These are phyloP conservation scores for Populus hybrid DNA, from an alignment of 441 rosid genomes.

Conservation along the genomic window DNA sequence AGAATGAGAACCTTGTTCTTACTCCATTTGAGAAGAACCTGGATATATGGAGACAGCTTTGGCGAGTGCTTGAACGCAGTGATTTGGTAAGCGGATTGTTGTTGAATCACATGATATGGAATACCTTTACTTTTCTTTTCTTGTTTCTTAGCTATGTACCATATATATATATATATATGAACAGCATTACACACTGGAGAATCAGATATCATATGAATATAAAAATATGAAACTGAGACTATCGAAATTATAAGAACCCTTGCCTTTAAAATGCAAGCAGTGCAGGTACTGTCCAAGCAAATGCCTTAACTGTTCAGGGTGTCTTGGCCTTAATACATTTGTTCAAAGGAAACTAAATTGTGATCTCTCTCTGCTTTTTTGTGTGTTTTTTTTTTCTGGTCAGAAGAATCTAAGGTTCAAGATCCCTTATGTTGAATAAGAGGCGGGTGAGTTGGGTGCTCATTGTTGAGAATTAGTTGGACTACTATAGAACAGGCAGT, in stretches of 20 bases:
- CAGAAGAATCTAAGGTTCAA: not conserved
- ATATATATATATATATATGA: too few relatives aligned
- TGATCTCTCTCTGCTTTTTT: not conserved
- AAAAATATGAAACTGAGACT: not conserved
- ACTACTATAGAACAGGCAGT: not conserved
- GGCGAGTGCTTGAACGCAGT: conserved; percentile 97
- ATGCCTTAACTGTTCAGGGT: not conserved
- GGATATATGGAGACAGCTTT: conserved; percentile 96
- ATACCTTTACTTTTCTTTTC: not conserved
- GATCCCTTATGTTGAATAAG: not conserved
- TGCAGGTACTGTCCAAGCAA: not conserved
- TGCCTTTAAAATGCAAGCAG: not conserved
- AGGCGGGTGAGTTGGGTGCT: not conserved
- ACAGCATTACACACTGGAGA: not conserved
- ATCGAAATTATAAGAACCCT: not conserved
- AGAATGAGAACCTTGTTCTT: conserved; percentile 87
- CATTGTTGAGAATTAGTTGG: not conserved
- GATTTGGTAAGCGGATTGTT: conserved; percentile 58
- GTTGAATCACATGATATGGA: not conserved
- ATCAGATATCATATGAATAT: too few relatives aligned
- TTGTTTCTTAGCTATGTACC: not conserved
- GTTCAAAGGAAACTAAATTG: not conserved
- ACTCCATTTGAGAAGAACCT: conserved; percentile 96
- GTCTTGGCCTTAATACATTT: not conserved
- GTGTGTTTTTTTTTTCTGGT: too few relatives aligned